phyloP scores from a whole-genome alignment of 176 grass and related monocot genomes.

The Triticum timopheevii region DNA sequence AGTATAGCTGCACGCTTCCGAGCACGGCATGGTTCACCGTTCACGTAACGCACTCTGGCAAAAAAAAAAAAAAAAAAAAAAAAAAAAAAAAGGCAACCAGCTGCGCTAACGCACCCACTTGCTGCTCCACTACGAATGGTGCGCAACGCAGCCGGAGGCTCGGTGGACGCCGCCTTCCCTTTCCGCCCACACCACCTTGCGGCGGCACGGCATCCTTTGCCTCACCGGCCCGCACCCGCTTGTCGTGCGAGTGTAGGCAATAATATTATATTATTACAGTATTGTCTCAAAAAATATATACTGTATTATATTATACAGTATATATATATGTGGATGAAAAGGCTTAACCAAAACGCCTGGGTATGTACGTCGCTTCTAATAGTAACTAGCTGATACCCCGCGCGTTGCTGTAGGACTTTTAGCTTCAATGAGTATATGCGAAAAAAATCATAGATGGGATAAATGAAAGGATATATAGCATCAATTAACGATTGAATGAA shows the following conservation, averaged over 20 bases:
- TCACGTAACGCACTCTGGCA: not conserved
- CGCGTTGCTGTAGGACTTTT: too few relatives aligned
- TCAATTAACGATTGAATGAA: too few relatives aligned
- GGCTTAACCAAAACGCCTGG: not conserved
- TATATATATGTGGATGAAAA: too few relatives aligned
- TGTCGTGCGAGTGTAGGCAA: constrained; percentile 11
- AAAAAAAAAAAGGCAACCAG: not conserved
- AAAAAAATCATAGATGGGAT: too few relatives aligned
- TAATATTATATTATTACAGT: not conserved
- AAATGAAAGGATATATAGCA: too few relatives aligned
- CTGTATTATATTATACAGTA: too few relatives aligned
- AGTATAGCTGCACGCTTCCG: too few relatives aligned
- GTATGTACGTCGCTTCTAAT: not conserved
- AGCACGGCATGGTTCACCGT: too few relatives aligned
- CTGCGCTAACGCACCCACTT: not conserved
- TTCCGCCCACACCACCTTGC: constrained; percentile 23
- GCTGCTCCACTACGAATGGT: constrained; percentile 4
- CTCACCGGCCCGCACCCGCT: not conserved
- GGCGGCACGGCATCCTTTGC: constrained; percentile 33
- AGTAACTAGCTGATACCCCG: too few relatives aligned
- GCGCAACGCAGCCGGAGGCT: not conserved
- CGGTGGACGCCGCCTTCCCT: constrained; percentile 27
- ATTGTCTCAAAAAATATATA: too few relatives aligned
- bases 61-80: not conserved
- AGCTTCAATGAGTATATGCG: too few relatives aligned